These are phyloP conservation scores for Boletus speciosus DNA, from an alignment of 768 basidiomycete species.

Conservation along the genomic window DNA sequence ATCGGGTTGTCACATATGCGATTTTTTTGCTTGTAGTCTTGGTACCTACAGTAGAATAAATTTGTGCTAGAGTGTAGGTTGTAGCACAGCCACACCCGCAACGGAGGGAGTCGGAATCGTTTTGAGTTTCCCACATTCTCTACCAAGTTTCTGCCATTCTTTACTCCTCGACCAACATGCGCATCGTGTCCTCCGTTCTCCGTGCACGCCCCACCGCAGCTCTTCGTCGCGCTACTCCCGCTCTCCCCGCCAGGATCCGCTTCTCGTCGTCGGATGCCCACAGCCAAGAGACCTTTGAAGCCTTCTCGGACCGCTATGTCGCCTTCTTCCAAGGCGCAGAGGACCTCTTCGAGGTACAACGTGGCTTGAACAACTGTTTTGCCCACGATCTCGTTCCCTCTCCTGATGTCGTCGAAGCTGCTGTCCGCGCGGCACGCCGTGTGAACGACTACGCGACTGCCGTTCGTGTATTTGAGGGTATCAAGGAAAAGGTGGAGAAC, in stretches of 20 bases:
- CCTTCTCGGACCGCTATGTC: slow-evolving; percentile 92
- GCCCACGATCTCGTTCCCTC: slow-evolving; percentile 95
- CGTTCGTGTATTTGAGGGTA: slow-evolving; percentile 92
- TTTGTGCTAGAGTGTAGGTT: too few species aligned
- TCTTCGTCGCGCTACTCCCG: slow-evolving; percentile 41
- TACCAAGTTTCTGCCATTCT: neutral
- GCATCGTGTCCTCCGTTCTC: slow-evolving; percentile 58
- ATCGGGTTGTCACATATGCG: neutral
- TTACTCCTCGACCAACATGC: slow-evolving; percentile 42
- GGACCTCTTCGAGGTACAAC: slow-evolving; percentile 98
- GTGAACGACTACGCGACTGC: slow-evolving; percentile 98
- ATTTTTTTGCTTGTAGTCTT: neutral
- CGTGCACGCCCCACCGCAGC: slow-evolving; percentile 53
- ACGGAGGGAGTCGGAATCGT: slow-evolving; percentile 17
- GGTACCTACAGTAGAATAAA: neutral
- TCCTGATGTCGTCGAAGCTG: slow-evolving; percentile 79
- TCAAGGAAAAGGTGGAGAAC: slow-evolving; percentile 98
- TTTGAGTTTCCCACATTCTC: slow-evolving; percentile 11
- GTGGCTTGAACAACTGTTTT: slow-evolving; percentile 99
- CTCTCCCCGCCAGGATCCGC: slow-evolving; percentile 35
- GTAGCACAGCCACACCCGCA: slow-evolving; percentile 21
- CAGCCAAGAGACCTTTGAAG: slow-evolving; percentile 88
- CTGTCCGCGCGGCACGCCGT: slow-evolving; percentile 80
- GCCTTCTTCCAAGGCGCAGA: slow-evolving; percentile 89
- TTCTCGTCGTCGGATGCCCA: slow-evolving; percentile 54